Percentiles rank a stretch among this genome's conserved stretches.
These are phyloP conservation scores for Curvularia sp. DNA, from an alignment of 2,329 filamentous ascomycete species.

Conservation along the genomic window DNA sequence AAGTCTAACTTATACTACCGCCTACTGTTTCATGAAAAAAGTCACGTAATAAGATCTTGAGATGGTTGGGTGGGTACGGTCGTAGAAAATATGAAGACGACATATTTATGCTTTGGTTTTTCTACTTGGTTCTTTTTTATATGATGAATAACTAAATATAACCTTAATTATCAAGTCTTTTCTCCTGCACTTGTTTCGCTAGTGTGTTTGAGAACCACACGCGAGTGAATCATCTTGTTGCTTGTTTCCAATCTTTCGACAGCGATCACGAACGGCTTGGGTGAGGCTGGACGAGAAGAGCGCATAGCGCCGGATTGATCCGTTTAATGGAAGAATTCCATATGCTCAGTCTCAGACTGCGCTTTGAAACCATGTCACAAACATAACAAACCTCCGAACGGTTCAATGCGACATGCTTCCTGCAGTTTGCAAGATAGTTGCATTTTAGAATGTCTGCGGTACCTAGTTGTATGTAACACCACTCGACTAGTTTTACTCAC, in stretches of 20 bases:
- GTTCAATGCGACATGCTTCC: neutral
- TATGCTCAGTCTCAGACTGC: neutral
- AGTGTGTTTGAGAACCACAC: neutral
- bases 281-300: neutral
- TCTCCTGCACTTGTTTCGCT: neutral
- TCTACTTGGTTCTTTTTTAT: no score
- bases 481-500: neutral
- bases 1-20: no score
- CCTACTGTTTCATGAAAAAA: no score
- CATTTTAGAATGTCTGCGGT: neutral
- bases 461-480: neutral
- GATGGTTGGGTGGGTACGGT: no score
- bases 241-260: neutral
- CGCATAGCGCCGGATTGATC: neutral
- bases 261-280: neutral
- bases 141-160: no score
- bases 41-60: no score
- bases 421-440: neutral
- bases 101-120: no score
- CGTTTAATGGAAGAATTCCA: neutral
- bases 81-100: no score
- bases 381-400: neutral
- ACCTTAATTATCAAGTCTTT: no score
- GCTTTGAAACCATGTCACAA: neutral
- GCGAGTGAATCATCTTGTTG: neutral